Base-by-base conservation (phyloP, 441 rosid species). In the Erysimum pusillum region DNA sequence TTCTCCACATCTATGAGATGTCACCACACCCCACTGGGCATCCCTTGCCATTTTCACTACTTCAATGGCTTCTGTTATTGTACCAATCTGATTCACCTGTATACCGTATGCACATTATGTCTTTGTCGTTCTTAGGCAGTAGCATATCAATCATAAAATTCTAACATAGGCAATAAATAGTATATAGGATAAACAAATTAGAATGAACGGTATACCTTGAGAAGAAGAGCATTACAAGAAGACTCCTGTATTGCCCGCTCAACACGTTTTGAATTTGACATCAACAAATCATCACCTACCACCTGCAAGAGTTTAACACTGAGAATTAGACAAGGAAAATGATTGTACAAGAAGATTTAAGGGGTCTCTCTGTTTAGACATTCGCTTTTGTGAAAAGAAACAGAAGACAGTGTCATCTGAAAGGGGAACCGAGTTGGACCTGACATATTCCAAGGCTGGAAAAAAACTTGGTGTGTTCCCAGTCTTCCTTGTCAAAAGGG, bases 401-500 rank as follows among this genome's bases (percentile, higher is more conserved):
- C 11, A 67, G 20, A 41, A 53, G 22, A 63, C 11, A 18, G 39
- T 64, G 57, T 58, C 41, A 58, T 22, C 57, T 56, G 41, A 57
- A 63, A 34, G 62, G 70, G 69, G 57, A 82, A 73, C 45, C 63
- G 68, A 71, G 52, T 65, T 82, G 73, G 74, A 93, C 99, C 98
- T 96, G 99, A 81, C 99, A 93, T 76, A 91, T 84, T 79, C 89
- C 97, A 81, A 93, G 98, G 80, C 84, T 49, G 65, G 96, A 83
- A 65, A 96, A 86, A 22, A n/a, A 6, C 85, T 88, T 93, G 77
- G 82, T 82, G 76, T 90, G 97, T 76, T 91, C 98, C 98, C 99
- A 91, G 59, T 96, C 99, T 82, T 93, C 99, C 89, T 84, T 93
- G 83, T 96, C 99, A 76, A 96, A 96, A 53, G 99, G 99, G 82